Evolutionary conservation across 768 basidiomycete genomes (phyloP), one percentile per base, ranked within the genome.

Genomic region (Tricholoma furcatifolium): DNA sequence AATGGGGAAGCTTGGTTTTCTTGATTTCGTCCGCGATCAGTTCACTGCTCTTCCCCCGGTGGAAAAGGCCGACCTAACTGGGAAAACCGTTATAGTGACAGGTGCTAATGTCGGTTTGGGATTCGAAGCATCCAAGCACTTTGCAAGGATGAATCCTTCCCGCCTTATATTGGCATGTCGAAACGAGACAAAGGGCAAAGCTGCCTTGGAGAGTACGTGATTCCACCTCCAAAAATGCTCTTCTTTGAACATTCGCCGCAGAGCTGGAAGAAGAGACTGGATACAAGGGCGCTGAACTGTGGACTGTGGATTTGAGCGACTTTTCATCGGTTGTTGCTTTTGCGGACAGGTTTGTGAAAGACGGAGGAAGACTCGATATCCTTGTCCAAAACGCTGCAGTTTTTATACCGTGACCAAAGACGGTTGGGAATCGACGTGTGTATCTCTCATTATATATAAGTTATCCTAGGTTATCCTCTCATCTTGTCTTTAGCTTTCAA

Each of bases 21-120:
- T 44, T 5, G 21, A 50, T 2, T 61, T 65, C 39, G 2, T 65
- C 38, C 36, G 41, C 23, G 60, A 59, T 1, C 70, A 73, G 47
- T 52, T 54, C 9, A 55, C 23, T 2, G 53, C 31, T 2, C 48
- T 67, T 3, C 66, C 70, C 8, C 65, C 67, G 1, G 65, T 74
- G 1, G 64, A 65, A 10, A 56, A 60, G 2, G 67, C 58, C 0
- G 72, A 78, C 51, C 65, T 82, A 18, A 59, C 62, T 10, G 75
- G 74, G 2, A 79, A 78, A 58, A 78, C 76, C 2, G 68, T 82
- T 20, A 46, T 82, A 14, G 72, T 85, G 17, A 68, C 73, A 31
- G 74, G 72, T 5, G 77, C 81, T 2, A 84, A 84, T 55, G 68
- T 70, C 23, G 83, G 79, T 1, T 46, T 82, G 2, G 79, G 80